phyloP scores from a whole-genome alignment of 2,329 filamentous ascomycete species.

The Dactylellina leptospora region DNA sequence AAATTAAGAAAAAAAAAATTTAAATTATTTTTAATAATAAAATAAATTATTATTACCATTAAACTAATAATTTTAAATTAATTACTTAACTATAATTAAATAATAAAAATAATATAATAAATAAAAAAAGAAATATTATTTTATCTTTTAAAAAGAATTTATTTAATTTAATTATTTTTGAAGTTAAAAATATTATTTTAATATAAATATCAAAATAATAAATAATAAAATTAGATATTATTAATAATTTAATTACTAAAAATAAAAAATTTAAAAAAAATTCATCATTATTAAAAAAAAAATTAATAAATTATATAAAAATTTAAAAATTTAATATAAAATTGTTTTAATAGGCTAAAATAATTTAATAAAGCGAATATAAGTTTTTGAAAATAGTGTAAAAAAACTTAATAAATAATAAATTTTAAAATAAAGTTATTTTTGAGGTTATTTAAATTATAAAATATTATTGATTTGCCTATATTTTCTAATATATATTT shows the following conservation, averaged over 20 bases:
- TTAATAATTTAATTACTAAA: background rate
- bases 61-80: background rate
- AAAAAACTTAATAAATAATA: slow-evolving; percentile 1
- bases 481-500: slow-evolving; percentile 4
- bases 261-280: background rate
- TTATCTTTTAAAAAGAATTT: background rate
- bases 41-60: background rate
- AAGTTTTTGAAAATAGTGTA: background rate
- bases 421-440: background rate
- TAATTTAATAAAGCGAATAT: background rate
- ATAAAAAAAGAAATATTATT: background rate
- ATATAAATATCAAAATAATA: slow-evolving; percentile 1
- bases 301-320: background rate
- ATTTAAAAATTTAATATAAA: background rate
- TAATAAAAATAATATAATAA: background rate
- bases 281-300: background rate
- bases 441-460: background rate
- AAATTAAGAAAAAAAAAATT: background rate
- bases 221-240: background rate
- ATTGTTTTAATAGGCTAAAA: background rate
- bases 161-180: background rate
- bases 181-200: background rate
- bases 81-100: background rate
- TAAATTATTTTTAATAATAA: background rate
- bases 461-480: background rate